These are phyloP conservation scores for Penicillium sp. DNA, from an alignment of 2,329 filamentous ascomycete genomes.

Conservation along the genomic window DNA sequence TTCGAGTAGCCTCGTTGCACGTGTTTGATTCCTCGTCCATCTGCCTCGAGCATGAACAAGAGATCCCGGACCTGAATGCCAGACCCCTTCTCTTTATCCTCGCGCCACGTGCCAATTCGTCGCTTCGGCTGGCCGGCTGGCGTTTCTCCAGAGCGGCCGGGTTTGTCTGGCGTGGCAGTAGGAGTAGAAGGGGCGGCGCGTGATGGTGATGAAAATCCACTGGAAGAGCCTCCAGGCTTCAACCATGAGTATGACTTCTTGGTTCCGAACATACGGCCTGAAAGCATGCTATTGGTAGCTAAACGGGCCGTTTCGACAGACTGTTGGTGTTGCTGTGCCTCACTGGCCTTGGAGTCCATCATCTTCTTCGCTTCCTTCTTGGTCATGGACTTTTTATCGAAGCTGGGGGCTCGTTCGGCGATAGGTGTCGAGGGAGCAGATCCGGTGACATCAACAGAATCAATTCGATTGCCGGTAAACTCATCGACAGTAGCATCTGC, in stretches of 20 bases:
- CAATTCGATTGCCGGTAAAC: constrained; percentile 50
- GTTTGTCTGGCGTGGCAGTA: constrained; percentile 32
- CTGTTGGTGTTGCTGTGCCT: constrained; percentile 75
- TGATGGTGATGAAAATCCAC: constrained; percentile 41
- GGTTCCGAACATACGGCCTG: constrained; percentile 50
- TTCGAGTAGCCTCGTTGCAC: constrained; percentile 47
- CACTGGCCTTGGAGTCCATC: constrained; percentile 70
- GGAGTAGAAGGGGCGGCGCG: constrained; percentile 33
- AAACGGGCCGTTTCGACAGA: constrained; percentile 82
- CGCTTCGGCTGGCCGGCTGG: constrained; percentile 50
- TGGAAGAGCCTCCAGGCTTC: constrained; percentile 37
- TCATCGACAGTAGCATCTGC: constrained; percentile 55
- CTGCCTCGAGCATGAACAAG: constrained; percentile 74
- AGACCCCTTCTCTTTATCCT: constrained; percentile 73
- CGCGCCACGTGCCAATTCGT: constrained; percentile 72
- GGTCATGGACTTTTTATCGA: constrained; percentile 66
- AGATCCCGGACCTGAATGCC: constrained; percentile 85
- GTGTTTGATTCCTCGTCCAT: constrained; percentile 57
- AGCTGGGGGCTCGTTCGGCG: constrained; percentile 57
- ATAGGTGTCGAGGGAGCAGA: constrained; percentile 57
- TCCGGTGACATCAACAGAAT: constrained; percentile 61
- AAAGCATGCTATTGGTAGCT: constrained; percentile 65
- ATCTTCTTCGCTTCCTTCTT: constrained; percentile 87
- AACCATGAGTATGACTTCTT: constrained; percentile 54
- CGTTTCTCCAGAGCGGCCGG: constrained; percentile 28